Conservation (phyloP, 257 asterid genomes). For the Solanum microdontum region DNA sequence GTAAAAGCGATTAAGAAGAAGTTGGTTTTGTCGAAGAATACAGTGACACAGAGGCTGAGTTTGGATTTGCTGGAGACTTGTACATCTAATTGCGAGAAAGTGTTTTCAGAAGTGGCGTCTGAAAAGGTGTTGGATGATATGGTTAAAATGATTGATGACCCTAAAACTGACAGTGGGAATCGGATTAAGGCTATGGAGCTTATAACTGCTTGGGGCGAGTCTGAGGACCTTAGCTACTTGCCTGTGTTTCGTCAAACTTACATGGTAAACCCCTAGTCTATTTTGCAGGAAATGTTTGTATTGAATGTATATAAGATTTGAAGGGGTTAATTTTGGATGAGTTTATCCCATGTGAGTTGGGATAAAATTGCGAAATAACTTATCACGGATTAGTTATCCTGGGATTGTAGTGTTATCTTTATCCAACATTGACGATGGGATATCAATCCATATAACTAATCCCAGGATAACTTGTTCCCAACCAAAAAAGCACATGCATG, state of each 20-base stretch:
- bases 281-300: background rate
- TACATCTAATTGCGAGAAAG: constrained; percentile 85
- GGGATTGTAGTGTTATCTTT: background rate
- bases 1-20: constrained; percentile 74
- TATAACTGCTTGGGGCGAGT: constrained; percentile 87
- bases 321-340: background rate
- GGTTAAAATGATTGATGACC: constrained; percentile 73
- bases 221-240: constrained; percentile 70
- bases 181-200: constrained; percentile 68
- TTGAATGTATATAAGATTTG: background rate
- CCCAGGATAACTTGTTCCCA: no score
- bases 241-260: constrained; percentile 81
- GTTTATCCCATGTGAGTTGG: background rate
- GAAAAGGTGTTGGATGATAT: constrained; percentile 87
- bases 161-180: constrained; percentile 53
- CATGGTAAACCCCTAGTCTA: constrained; percentile 24
- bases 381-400: background rate
- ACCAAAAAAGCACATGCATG: background rate
- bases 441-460: background rate
- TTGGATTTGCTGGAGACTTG: constrained; percentile 81
- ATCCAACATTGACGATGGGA: background rate
- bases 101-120: constrained; percentile 81
- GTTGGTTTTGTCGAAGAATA: constrained; percentile 35
- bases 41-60: constrained; percentile 32
- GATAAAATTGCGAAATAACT: background rate